Base-by-base conservation (phyloP, 305 asterid genomes). In the Fraxinus ornus region DNA sequence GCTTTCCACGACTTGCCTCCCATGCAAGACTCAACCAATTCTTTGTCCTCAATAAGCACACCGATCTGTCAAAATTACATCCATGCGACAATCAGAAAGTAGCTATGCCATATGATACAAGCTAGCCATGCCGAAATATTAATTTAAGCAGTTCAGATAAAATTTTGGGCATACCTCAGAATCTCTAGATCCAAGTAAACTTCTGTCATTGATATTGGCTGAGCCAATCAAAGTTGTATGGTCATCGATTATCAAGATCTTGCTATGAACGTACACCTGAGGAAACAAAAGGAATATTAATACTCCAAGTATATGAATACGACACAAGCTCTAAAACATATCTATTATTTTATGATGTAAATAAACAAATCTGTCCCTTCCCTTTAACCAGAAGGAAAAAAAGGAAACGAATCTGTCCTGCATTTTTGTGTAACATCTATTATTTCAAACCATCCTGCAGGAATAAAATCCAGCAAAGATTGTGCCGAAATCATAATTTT, bases 121-220 rank as follows among this genome's bases (percentile, higher is more conserved):
- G 75, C 41, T 70, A 30, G 39, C 8, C 39, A 2, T 71, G 76
- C 6, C 2, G 41, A 70, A 70, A 70, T 70, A 66, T 15, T 30
- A 70, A 30, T 70, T 70, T 26, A 41, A 47, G 80, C 28, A 71
- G 76, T 78, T 74, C 21, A 30, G 78, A 21, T 30, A 37, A 57
- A 39, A 79, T 57, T 24, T 80, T 47, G 4, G 74, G 77, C 55
- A 85, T 92, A 95, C 99, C 98, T 95, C 98, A 62, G 99, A 95
- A 87, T 95, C 99, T 88, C 99, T 88, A 85, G 97, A 95, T 84
- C 99, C 99, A 82, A 95, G 97, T 90, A 95, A 88, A 87, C 99
- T 94, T 88, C 99, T 87, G 86, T 95, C 98, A 57, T 95, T 95
- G 80, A 93, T 92, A 86, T 95, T 95, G 76, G 98, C 99, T 41